Evolutionary conservation across 2,329 filamentous ascomycete genomes (phyloP).

Genomic region (Ophiostoma tasmaniense): DNA sequence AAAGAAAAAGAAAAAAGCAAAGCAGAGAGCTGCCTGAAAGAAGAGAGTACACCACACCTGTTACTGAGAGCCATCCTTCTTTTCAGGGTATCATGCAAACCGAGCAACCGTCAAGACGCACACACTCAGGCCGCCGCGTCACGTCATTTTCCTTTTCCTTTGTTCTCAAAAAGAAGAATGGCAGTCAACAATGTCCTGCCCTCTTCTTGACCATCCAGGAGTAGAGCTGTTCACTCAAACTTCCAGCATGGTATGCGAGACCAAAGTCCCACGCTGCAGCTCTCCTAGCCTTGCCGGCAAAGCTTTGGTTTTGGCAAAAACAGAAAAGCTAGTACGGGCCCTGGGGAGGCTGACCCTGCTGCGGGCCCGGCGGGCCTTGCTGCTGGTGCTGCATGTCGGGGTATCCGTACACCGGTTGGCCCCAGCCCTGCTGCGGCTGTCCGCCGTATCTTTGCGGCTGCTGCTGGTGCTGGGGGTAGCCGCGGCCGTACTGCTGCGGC

Average conservation of each 20-base stretch:
- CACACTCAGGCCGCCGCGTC: background rate
- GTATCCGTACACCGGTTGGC: constrained; percentile 35
- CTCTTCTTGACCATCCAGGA: background rate
- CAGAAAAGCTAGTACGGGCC: constrained; percentile 23
- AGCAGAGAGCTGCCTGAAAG: background rate
- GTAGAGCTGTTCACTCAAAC: background rate
- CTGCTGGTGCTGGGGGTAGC: constrained; percentile 31
- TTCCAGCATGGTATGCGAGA: background rate
- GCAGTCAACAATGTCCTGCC: background rate
- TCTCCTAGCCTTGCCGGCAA: background rate
- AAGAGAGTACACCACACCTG: background rate
- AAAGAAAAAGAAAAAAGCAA: background rate
- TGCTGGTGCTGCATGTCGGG: constrained; percentile 34
- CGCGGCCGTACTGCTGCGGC: constrained; percentile 34
- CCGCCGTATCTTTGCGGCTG: constrained; percentile 33
- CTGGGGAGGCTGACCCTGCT: constrained; percentile 31
- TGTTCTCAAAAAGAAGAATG: background rate
- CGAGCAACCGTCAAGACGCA: background rate
- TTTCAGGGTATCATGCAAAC: constrained; percentile 3
- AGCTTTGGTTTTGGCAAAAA: background rate
- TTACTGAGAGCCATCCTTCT: background rate
- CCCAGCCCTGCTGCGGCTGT: constrained; percentile 31
- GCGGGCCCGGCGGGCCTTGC: constrained; percentile 33
- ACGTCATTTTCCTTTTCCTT: background rate
- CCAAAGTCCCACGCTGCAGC: background rate